Evolutionary conservation across 306 rosid species (phyloP), one percentile per base, ranked within the genome.

Genomic region (Prunus davidiana): DNA sequence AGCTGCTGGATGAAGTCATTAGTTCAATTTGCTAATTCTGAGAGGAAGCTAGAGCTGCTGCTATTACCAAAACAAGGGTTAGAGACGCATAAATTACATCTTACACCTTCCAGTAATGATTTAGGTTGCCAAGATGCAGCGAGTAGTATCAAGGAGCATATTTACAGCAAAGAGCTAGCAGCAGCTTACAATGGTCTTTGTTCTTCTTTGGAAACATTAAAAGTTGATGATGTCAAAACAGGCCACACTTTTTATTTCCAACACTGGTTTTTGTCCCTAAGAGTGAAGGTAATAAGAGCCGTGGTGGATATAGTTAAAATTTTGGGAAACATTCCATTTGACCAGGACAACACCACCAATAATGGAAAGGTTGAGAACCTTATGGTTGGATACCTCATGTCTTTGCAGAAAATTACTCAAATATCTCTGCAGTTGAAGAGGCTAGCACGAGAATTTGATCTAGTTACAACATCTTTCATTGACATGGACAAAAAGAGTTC

Each of bases 221-320:
- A 82, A 64, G 60, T 71, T 27, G 80, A 78, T 34, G 41, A 34
- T 56, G 66, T 64, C 55, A 60, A 69, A 67, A 69, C 64, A 20
- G 84, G 76, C 71, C 87, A 75, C 47, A 60, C 65, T 18, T 88
- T 88, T 78, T 78, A 77, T 76, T 91, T 91, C 74, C 91, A 86
- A 76, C 83, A 88, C 67, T 91, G 89, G 97, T 83, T 86, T 89
- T 72, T 91, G 73, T 86, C 80, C 10, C 76, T 87, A 76, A 81
- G 91, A 83, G 86, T 85, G 45, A 84, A 85, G 74, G 47, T 82
- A 58, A 9, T 88, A 77, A 72, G 75, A 81, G 76, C 79, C 70
- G 79, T 86, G 76, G 74, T 74, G 62, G 82, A 46, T 64, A 41
- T 86, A 12, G 32, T 86, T 58, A 43, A 78, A 80, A 72, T 57